These are phyloP conservation scores for Eucalyptus curtisii DNA, from an alignment of 345 rosid genomes.

Conservation along the genomic window DNA sequence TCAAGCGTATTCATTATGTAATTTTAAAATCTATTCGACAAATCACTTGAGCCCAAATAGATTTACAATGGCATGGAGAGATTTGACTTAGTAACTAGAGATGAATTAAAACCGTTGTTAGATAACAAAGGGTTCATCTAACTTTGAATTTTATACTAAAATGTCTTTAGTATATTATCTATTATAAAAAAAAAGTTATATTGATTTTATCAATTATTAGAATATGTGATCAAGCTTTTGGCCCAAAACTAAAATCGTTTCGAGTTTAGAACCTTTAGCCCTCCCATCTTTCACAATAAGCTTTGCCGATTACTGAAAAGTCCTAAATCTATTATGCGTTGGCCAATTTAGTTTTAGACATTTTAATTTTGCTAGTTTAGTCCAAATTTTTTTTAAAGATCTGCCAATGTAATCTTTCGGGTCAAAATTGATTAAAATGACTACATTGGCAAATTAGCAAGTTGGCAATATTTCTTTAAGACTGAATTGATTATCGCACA, in stretches of 20 bases:
- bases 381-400: no score
- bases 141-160: no score
- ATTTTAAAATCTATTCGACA: fast-evolving
- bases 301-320: no score
- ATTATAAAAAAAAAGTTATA: no score
- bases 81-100: fast-evolving
- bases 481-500: fast-evolving
- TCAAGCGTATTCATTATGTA: fast-evolving
- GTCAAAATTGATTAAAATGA: fast-evolving
- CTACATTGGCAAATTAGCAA: fast-evolving
- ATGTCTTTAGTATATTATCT: fast-evolving
- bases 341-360: fast-evolving
- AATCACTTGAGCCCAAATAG: fast-evolving
- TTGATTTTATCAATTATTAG: background rate
- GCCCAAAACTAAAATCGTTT: background rate
- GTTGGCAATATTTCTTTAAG: no score
- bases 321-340: fast-evolving
- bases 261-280: fast-evolving
- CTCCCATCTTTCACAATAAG: fast-evolving
- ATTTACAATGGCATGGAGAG: fast-evolving
- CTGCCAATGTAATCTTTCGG: fast-evolving
- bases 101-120: fast-evolving
- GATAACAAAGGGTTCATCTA: no score
- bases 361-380: fast-evolving
- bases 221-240: fast-evolving